Percentiles rank a stretch among this genome's conserved stretches.
Evolutionary conservation across 768 basidiomycete genomes (phyloP).

Genomic region (Russula sp.): DNA sequence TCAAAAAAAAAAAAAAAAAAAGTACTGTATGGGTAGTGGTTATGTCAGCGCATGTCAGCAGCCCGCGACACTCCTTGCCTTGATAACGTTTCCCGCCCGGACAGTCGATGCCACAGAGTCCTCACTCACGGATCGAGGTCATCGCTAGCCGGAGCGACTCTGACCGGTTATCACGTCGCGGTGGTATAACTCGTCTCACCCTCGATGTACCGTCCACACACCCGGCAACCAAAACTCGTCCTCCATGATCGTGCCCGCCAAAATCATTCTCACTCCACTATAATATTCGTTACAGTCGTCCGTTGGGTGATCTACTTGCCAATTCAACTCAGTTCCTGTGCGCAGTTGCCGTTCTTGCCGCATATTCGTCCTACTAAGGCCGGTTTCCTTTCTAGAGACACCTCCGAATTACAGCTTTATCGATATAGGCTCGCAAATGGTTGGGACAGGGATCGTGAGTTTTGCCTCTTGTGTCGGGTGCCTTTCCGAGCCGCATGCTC

Average conservation of each 20-base stretch:
- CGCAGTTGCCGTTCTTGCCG: slow-evolving; percentile 28
- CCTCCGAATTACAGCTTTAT: slow-evolving; percentile 61
- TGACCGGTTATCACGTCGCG: slow-evolving; percentile 9
- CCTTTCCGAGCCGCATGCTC: background rate
- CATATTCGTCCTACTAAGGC: slow-evolving; percentile 2
- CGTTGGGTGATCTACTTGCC: slow-evolving; percentile 67
- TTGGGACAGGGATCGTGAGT: slow-evolving; percentile 69
- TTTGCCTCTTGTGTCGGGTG: background rate
- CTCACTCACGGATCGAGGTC: slow-evolving; percentile 13
- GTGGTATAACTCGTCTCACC: slow-evolving; percentile 41
- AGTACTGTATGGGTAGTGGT: slow-evolving; percentile 66
- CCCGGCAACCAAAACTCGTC: slow-evolving; percentile 25
- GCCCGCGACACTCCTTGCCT: too few species aligned
- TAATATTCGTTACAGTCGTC: slow-evolving; percentile 44
- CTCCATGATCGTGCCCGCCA: slow-evolving; percentile 41
- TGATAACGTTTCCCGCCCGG: too few species aligned
- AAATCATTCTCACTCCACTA: slow-evolving; percentile 88
- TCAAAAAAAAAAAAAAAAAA: too few species aligned
- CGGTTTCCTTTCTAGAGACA: slow-evolving; percentile 38
- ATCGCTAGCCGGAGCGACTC: slow-evolving; percentile 7
- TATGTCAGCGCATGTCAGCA: too few species aligned
- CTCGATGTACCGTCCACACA: slow-evolving; percentile 45
- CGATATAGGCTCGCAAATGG: slow-evolving; percentile 51
- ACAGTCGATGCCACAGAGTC: slow-evolving; percentile 26
- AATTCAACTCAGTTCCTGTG: slow-evolving; percentile 58